These are phyloP conservation scores for Zygosaccharomyces pseudorouxii DNA, from an alignment of 805 yeast genomes.

Conservation along the genomic window DNA sequence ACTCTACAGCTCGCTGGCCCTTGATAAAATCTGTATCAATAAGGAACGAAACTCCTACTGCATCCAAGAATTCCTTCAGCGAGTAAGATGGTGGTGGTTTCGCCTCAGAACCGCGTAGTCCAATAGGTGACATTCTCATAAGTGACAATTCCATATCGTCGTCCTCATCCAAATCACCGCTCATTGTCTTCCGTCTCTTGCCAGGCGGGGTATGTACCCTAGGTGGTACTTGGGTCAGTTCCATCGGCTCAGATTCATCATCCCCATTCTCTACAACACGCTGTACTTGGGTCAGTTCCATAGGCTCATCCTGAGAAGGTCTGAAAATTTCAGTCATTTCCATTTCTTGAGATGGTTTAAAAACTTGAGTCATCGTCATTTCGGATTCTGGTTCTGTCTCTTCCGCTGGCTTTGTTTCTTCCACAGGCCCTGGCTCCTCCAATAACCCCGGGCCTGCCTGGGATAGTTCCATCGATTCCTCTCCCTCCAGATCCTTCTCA, in stretches of 20 bases:
- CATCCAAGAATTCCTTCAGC: constrained; percentile 17
- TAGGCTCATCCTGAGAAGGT: constrained; percentile 9
- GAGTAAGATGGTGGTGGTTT: constrained; percentile 9
- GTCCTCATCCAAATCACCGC: constrained; percentile 6
- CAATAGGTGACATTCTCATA: constrained; percentile 30
- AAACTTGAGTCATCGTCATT: constrained; percentile 25
- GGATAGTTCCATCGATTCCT: constrained; percentile 1
- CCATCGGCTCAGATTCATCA: constrained; percentile 5
- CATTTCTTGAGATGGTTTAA: constrained; percentile 11
- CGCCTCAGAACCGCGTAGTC: constrained; percentile 9
- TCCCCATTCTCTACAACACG: too few species aligned
- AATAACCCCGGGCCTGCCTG: too few species aligned
- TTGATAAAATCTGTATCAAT: constrained; percentile 17
- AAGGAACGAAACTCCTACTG: constrained; percentile 20
- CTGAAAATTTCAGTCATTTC: constrained; percentile 10
- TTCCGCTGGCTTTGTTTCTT: too few species aligned
- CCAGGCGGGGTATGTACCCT: constrained; percentile 6
- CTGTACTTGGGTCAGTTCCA: constrained; percentile 13
- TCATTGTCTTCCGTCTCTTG: constrained; percentile 7
- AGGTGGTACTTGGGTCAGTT: constrained; percentile 11
- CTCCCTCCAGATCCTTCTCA: neutral
- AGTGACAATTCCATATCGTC: constrained; percentile 20
- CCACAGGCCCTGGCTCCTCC: too few species aligned
- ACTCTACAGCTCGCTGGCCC: constrained; percentile 7
- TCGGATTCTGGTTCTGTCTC: constrained; percentile 17